A percentile compares a stretch with the other conserved stretches of the same genome.
These are phyloP conservation scores for Lentinula sp. DNA, from an alignment of 768 basidiomycete species.

Conservation along the genomic window DNA sequence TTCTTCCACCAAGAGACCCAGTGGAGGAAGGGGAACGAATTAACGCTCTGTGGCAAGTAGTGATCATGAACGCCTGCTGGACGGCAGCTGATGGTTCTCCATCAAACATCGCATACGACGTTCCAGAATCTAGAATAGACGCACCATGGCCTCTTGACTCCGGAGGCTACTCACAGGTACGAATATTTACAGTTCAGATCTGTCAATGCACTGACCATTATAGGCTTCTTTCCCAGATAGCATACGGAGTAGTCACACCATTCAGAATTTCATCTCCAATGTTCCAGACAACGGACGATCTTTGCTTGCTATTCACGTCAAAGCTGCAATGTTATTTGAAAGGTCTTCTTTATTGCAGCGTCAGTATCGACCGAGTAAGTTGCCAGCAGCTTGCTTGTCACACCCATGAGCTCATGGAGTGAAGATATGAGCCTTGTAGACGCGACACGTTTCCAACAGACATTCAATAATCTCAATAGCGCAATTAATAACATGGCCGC, in stretches of 20 bases:
- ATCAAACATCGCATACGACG: constrained; percentile 23
- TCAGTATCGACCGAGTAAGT: constrained; percentile 9
- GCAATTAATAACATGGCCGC: constrained; percentile 8
- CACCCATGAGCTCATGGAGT: neutral
- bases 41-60: constrained; percentile 31
- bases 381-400: neutral
- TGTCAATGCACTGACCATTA: neutral
- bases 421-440: constrained; percentile 3
- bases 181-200: neutral
- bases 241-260: constrained; percentile 8
- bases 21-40: constrained; percentile 30
- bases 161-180: constrained; percentile 10
- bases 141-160: constrained; percentile 34
- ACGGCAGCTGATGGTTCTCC: constrained; percentile 21
- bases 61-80: constrained; percentile 29
- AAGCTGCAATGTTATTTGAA: constrained; percentile 13
- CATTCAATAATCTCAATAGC: constrained; percentile 8
- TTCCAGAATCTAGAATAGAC: constrained; percentile 22
- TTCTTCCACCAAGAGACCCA: constrained; percentile 21
- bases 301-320: constrained; percentile 11
- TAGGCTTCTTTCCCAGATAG: neutral
- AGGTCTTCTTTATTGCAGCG: constrained; percentile 7
- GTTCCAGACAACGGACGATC: constrained; percentile 9
- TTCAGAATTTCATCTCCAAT: constrained; percentile 11
- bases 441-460: neutral